Conservation (phyloP, 371 early-diverging fungal genomes). For the Mortierella sp. region DNA sequence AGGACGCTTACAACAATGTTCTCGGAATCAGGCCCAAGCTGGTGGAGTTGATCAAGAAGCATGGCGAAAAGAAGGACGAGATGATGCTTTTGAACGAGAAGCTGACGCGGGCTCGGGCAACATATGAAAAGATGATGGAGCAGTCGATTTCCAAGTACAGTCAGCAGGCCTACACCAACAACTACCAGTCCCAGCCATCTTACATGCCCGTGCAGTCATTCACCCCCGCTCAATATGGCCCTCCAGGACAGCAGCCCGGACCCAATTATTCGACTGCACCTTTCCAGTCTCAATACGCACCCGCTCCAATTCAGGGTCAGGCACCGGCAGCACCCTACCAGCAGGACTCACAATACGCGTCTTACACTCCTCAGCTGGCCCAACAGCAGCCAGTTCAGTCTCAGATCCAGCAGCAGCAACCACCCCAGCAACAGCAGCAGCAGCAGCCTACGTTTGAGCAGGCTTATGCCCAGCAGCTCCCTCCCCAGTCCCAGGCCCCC, state of each 20-base stretch:
- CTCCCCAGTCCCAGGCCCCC: conserved; percentile 18
- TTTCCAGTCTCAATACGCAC: conserved; percentile 29
- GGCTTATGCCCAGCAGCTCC: conserved; percentile 21
- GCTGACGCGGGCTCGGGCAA: conserved; percentile 41
- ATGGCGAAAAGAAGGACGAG: conserved; percentile 56
- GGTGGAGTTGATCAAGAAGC: conserved; percentile 51
- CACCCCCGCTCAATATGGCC: conserved; percentile 16
- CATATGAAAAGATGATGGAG: conserved; percentile 58
- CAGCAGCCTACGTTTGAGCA: conserved; percentile 41
- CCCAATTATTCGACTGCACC: conserved; percentile 29
- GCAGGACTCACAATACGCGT: conserved; percentile 35
- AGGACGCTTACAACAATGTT: conserved; percentile 53
- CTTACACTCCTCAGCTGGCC: conserved; percentile 36
- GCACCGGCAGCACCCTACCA: conserved; percentile 15
- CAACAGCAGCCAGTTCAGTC: conserved; percentile 21
- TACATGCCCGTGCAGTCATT: conserved; percentile 23
- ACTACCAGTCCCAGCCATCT: conserved; percentile 22
- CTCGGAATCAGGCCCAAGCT: conserved; percentile 49
- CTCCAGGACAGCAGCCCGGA: conserved; percentile 24
- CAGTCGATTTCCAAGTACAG: conserved; percentile 56
- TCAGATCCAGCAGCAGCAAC: conserved; percentile 22
- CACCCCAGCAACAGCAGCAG: conserved; percentile 22
- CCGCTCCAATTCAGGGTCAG: conserved; percentile 20
- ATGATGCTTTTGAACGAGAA: conserved; percentile 49
- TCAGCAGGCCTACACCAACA: conserved; percentile 22